These are phyloP conservation scores for Aspergillus fumigatiaffinis DNA, from an alignment of 2,329 filamentous ascomycete species.

Conservation along the genomic window DNA sequence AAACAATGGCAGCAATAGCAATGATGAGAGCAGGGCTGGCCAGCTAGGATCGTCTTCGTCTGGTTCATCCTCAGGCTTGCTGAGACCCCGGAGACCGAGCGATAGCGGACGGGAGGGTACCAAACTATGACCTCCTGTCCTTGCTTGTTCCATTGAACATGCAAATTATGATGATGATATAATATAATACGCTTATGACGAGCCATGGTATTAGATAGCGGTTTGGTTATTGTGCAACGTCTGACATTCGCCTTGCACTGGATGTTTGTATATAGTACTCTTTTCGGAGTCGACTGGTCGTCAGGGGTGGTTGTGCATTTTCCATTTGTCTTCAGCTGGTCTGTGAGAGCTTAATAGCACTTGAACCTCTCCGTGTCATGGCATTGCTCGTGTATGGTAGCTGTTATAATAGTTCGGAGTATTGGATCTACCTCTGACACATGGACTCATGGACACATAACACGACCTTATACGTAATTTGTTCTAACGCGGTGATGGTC, in stretches of 20 bases:
- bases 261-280: not conserved
- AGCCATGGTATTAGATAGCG: not conserved
- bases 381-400: not conserved
- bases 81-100: conserved; percentile 34
- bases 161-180: not conserved
- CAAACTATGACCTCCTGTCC: conserved; percentile 22
- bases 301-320: not conserved
- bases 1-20: conserved; percentile 9
- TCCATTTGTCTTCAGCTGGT: not conserved
- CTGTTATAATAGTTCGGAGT: not conserved
- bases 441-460: not conserved
- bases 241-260: not conserved
- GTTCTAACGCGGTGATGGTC: not conserved
- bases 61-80: conserved; percentile 18
- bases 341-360: not conserved
- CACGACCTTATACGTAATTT: too few species aligned
- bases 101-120: conserved; percentile 41
- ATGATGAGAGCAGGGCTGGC: conserved; percentile 13
- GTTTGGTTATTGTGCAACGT: not conserved
- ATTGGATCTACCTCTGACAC: not conserved
- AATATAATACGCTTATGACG: not conserved
- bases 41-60: conserved; percentile 19
- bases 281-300: not conserved
- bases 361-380: not conserved
- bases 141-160: not conserved